Conservation (phyloP, 2,329 filamentous ascomycete species). For the Septoria petroselini region DNA sequence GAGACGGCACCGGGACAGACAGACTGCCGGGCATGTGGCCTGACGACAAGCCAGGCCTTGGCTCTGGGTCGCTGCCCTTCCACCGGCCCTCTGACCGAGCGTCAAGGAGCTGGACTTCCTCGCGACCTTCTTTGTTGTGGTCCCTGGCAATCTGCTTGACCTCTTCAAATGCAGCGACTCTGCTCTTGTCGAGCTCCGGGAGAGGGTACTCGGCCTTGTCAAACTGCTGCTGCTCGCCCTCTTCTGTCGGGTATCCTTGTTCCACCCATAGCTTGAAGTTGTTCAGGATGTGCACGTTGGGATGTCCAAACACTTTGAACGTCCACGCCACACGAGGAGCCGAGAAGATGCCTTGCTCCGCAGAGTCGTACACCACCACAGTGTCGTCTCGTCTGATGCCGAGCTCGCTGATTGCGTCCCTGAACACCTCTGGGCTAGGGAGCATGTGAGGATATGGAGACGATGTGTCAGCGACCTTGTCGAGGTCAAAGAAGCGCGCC, state of each 20-base stretch:
- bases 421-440: slow-evolving; percentile 75
- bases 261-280: slow-evolving; percentile 96
- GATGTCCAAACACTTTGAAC: slow-evolving; percentile 81
- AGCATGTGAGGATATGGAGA: slow-evolving; percentile 97
- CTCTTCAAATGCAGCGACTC: slow-evolving; percentile 77
- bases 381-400: slow-evolving; percentile 85
- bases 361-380: slow-evolving; percentile 89
- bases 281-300: slow-evolving; percentile 83
- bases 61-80: slow-evolving; percentile 79
- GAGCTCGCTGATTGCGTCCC: slow-evolving; percentile 80
- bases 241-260: slow-evolving; percentile 75
- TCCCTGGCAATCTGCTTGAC: slow-evolving; percentile 74
- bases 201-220: slow-evolving; percentile 44
- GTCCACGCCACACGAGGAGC: slow-evolving; percentile 95
- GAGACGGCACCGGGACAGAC: slow-evolving; percentile 72
- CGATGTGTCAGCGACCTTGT: slow-evolving; percentile 80
- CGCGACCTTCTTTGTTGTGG: slow-evolving; percentile 74
- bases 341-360: slow-evolving; percentile 89
- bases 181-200: slow-evolving; percentile 51
- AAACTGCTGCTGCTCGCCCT: slow-evolving; percentile 61
- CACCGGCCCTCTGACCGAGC: slow-evolving; percentile 78
- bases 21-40: slow-evolving; percentile 89
- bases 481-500: slow-evolving; percentile 93
- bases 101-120: slow-evolving; percentile 85
- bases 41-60: slow-evolving; percentile 74